phyloP scores from a whole-genome alignment of 1,284 basidiomycete genomes.

The Leccinum pachyderme region DNA sequence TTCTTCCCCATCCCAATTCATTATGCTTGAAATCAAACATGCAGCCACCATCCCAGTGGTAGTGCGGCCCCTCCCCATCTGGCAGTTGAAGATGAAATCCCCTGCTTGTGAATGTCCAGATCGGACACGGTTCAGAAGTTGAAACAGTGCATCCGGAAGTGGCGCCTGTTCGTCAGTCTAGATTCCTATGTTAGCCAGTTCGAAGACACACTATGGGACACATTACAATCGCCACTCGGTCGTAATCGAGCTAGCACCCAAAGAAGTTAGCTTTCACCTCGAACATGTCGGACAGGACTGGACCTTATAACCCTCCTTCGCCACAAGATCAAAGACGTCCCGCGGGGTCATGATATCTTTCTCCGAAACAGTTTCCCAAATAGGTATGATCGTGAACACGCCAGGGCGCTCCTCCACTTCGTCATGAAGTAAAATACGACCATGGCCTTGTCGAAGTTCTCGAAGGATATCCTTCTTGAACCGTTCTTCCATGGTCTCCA shows the following conservation, averaged over 20 bases:
- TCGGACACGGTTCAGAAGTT: constrained; percentile 74
- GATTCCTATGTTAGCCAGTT: constrained; percentile 8
- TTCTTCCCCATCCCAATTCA: constrained; percentile 53
- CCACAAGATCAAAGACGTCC: constrained; percentile 78
- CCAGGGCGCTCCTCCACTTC: constrained; percentile 94
- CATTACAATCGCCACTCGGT: constrained; percentile 80
- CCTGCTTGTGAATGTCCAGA: constrained; percentile 60
- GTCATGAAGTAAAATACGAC: constrained; percentile 90
- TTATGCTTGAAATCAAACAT: constrained; percentile 81
- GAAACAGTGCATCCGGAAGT: constrained; percentile 79
- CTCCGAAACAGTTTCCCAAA: constrained; percentile 85
- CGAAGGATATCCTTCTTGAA: constrained; percentile 89
- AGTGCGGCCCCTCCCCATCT: constrained; percentile 79
- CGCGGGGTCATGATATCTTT: constrained; percentile 92
- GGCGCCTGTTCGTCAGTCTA: constrained; percentile 97
- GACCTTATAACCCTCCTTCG: constrained; percentile 73
- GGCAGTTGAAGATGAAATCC: constrained; percentile 88
- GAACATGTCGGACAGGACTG: constrained; percentile 11
- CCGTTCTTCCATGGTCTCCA: constrained; percentile 89
- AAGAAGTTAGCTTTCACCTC: constrained; percentile 8
- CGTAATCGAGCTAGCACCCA: constrained; percentile 76
- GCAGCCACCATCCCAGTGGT: constrained; percentile 95
- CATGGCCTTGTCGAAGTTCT: constrained; percentile 73
- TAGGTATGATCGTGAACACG: constrained; percentile 82
- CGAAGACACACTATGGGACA: background rate